These are phyloP conservation scores for Pythium oligandrum DNA, from an alignment of 352 stramenopile species.

Conservation along the genomic window DNA sequence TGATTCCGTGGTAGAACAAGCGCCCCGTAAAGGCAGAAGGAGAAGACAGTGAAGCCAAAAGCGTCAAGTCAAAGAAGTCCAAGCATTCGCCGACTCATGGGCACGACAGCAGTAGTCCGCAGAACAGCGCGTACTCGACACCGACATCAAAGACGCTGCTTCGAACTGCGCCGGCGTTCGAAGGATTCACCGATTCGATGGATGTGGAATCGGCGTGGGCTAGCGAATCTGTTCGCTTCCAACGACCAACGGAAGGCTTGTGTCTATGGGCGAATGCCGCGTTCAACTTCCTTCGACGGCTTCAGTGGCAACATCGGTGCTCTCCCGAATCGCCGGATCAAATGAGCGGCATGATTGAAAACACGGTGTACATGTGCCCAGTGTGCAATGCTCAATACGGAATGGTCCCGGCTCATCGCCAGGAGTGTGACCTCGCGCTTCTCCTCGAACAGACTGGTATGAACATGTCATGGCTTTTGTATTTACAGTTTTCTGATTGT, in stretches of 20 bases:
- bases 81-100: constrained; percentile 15
- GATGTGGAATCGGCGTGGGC: constrained; percentile 21
- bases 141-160: constrained; percentile 3
- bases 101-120: constrained; percentile 5
- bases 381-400: constrained; percentile 46
- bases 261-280: constrained; percentile 73
- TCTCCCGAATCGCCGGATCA: constrained; percentile 7
- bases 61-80: constrained; percentile 36
- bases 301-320: constrained; percentile 51
- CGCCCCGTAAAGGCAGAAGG: constrained; percentile 42
- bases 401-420: constrained; percentile 29
- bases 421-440: constrained; percentile 57
- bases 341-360: constrained; percentile 6
- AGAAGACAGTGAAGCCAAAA: constrained; percentile 28
- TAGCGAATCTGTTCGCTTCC: constrained; percentile 34
- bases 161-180: constrained; percentile 16
- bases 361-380: constrained; percentile 40
- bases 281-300: constrained; percentile 60
- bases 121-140: constrained; percentile 14
- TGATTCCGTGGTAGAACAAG: constrained; percentile 40
- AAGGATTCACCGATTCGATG: constrained; percentile 13
- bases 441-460: constrained; percentile 43
- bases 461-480: no score
- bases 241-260: constrained; percentile 35
- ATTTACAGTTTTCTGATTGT: not conserved